Evolutionary conservation across 345 rosid species (phyloP), one percentile per base, ranked within the genome.

Genomic region (Dipteronia dyeriana): DNA sequence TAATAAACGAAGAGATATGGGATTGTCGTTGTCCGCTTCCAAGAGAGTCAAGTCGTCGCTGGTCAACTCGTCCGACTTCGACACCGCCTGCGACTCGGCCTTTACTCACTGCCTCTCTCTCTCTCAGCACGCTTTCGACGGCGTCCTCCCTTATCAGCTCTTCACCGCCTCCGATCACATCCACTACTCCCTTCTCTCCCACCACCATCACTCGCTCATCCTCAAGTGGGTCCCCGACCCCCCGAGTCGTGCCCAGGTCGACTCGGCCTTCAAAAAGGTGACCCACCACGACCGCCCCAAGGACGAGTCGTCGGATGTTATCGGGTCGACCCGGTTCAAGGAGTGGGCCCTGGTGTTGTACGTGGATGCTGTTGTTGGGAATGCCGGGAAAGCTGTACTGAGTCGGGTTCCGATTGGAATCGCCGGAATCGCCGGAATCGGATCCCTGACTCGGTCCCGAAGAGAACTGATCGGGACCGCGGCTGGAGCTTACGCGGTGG

Each of bases 111-210:
- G 96, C 79, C 90, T 91, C 26, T 84, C 92, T 49, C 87, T 93
- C 1, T 82, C 94, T 17, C 92, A 93, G 61, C 93, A 83, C 81
- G 92, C 91, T 81, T 91, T 93, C 86, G 63, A 73, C 34, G 98
- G 97, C 20, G 91, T 93, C 78, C 86, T 88, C 73, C 91, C 91
- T 1, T 91, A 91, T 85, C 98, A 94, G 74, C 96, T 95, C 75
- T 66, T 76, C 49, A 71, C 91, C 45, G 97, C 98, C 82, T 86
- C 93, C 79, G 68, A 78, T 9, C 86, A 86, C 78, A 86, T 93
- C 86, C 91, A 91, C 83, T 79, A 84, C 26, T 66, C 56, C 83
- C 57, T 87, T 84, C 67, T 75, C 75, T 80, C 53, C 79, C 62
- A 65, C 62, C 69, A 79, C 0, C 76, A 62, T 66, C 86, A 59